Conservation (phyloP, 2,329 filamentous ascomycete genomes). For the Aureobasidium sp. region DNA sequence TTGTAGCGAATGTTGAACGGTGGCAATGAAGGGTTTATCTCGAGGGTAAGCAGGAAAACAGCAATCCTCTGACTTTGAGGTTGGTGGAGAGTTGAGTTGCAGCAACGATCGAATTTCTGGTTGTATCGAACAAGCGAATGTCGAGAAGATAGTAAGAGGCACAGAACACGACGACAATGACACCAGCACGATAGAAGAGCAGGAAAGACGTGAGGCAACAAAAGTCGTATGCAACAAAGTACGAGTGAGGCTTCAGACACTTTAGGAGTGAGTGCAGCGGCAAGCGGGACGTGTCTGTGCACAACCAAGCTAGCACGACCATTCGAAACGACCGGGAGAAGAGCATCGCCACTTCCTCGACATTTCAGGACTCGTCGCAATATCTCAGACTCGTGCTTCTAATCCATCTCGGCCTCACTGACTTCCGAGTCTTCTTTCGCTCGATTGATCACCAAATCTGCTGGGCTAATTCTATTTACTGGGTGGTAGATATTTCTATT, state of each 20-base stretch:
- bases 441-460: neutral
- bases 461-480: neutral
- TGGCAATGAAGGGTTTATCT: neutral
- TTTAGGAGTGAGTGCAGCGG: neutral
- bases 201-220: slow-evolving; percentile 12
- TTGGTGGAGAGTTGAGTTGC: neutral
- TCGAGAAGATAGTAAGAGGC: neutral
- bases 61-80: neutral
- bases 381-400: neutral
- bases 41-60: neutral
- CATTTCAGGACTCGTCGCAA: neutral
- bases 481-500: neutral
- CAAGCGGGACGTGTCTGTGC: neutral
- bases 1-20: neutral
- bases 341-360: neutral
- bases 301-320: neutral
- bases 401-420: neutral
- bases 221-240: neutral
- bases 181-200: neutral
- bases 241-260: neutral
- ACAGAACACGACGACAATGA: neutral
- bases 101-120: neutral
- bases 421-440: neutral
- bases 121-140: slow-evolving; percentile 5
- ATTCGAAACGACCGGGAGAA: neutral